Conservation (phyloP, 306 rosid species). For the Leucaena leucocephala region DNA sequence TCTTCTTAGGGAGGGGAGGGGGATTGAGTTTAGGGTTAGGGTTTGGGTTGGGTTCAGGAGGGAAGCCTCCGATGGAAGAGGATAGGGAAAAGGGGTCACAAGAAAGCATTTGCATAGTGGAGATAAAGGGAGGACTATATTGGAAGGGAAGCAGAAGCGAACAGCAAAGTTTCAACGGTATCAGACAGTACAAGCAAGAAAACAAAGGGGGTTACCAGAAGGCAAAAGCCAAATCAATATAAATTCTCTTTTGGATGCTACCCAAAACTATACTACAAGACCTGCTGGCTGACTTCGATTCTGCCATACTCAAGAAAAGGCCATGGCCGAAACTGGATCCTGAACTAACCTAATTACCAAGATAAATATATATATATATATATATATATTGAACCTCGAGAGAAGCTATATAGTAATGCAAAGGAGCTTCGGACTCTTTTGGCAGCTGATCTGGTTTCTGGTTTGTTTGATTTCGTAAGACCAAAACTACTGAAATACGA, state of each 20-base stretch:
- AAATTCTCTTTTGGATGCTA: conserved; percentile 61
- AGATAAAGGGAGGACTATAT: conserved; percentile 1
- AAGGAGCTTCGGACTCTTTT: conserved; percentile 42
- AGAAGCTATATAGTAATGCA: conserved; percentile 39
- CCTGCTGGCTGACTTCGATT: conserved; percentile 41
- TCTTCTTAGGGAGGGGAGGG: conserved; percentile 57
- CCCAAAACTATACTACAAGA: conserved; percentile 40
- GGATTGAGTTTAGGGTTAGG: conserved; percentile 55
- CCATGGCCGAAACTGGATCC: conserved; percentile 51
- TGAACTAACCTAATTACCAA: conserved; percentile 34
- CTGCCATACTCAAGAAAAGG: conserved; percentile 76
- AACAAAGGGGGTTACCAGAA: conserved; percentile 45
- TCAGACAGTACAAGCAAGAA: conserved; percentile 54
- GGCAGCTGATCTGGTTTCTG: conserved; percentile 50
- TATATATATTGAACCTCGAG: conserved; percentile 30
- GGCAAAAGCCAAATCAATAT: conserved; percentile 53
- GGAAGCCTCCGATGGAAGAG: conserved; percentile 50
- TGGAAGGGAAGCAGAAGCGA: conserved; percentile 41
- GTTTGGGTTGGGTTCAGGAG: conserved; percentile 63
- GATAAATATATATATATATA: background rate
- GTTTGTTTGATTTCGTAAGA: conserved; percentile 64
- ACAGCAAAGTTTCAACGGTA: conserved; percentile 53
- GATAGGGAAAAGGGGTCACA: conserved; percentile 70
- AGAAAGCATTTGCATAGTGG: conserved; percentile 56
- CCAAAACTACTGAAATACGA: conserved; percentile 44